Evolutionary conservation across 495 filamentous ascomycete genomes (phyloP).

Genomic region (Lasiosphaeria hispida): DNA sequence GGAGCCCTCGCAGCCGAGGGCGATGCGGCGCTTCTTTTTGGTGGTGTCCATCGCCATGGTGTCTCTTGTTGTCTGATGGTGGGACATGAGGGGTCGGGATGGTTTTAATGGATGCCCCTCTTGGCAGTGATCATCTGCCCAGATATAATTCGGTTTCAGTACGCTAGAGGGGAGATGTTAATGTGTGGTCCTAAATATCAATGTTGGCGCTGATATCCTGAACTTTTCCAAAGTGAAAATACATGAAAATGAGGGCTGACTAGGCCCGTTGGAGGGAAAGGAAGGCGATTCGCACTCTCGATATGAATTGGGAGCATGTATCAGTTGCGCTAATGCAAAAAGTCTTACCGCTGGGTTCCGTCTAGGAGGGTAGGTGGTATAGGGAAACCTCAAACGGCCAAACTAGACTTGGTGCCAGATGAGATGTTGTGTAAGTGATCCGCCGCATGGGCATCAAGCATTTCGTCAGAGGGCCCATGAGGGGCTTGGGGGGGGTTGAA

Average conservation of each 20-base stretch:
- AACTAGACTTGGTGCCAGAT: not conserved
- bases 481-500: conserved; percentile 11
- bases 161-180: too few species aligned
- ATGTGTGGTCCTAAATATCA: too few species aligned
- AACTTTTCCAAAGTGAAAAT: too few species aligned
- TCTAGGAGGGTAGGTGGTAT: not conserved
- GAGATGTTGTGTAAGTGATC: not conserved
- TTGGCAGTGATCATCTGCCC: not conserved
- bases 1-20: conserved; percentile 92
- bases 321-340: too few species aligned
- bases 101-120: not conserved
- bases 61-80: not conserved
- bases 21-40: conserved; percentile 51
- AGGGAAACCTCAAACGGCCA: not conserved
- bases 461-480: conserved; percentile 24
- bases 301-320: too few species aligned
- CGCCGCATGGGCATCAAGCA: not conserved
- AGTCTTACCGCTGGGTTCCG: too few species aligned
- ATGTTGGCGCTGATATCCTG: too few species aligned
- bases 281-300: too few species aligned
- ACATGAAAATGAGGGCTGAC: too few species aligned
- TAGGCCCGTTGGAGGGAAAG: too few species aligned
- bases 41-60: conserved; percentile 13
- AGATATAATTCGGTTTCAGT: too few species aligned
- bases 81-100: not conserved